Evolutionary conservation across 495 filamentous ascomycete genomes (phyloP), one percentile per base, ranked within the genome.

Genomic region (Penicillium canescens): DNA sequence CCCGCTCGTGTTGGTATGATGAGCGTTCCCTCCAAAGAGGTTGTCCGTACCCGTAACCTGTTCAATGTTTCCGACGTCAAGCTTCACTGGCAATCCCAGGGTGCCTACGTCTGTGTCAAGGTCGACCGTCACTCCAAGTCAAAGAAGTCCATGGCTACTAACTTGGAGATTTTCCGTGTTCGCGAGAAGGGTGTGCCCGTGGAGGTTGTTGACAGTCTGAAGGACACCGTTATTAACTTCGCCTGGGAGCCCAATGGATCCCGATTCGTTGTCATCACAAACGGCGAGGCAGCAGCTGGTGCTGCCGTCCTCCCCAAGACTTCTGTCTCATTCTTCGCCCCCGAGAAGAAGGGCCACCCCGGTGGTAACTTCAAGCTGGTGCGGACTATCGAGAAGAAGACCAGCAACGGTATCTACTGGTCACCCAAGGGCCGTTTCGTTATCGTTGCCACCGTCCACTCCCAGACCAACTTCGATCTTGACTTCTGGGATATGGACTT

Each of bases 381-480:
- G 50, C 85, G 89, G 38, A 97, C 91, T 1, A 79, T 95, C 18
- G 94, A 98, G 60, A 96, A 96, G 85, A 97, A 96, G 82, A 98
- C 92, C 71, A 96, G 86, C 82, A 98, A 98, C 65, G 95, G 89
- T 47, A 98, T 98, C 65, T 96, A 96, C 84, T 98, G 94, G 94
- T 95, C 91, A n/a, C 94, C 94, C 12, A 91, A 89, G 77, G 94
- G 94, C 13, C 85, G 94, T 14, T 97, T 98, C 65, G 92, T 96
- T 40, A 83, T 96, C 38, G 84, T 98, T 12, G 94, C 90, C 20
- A 94, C 94, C 2, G 88, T 98, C 12, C 86, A 90, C 76, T 96
- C 90, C 52, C 86, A 90, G 66, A 88, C 96, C 73, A 90, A 82
- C 76, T 96, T 90, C 60, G 94, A 98, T 49, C 83, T 98, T 55